Percentiles rank a stretch among this genome's conserved stretches.
Evolutionary conservation across 192 early-diverging fungal genomes (phyloP).

Genomic region (Glomus cerebriforme): DNA sequence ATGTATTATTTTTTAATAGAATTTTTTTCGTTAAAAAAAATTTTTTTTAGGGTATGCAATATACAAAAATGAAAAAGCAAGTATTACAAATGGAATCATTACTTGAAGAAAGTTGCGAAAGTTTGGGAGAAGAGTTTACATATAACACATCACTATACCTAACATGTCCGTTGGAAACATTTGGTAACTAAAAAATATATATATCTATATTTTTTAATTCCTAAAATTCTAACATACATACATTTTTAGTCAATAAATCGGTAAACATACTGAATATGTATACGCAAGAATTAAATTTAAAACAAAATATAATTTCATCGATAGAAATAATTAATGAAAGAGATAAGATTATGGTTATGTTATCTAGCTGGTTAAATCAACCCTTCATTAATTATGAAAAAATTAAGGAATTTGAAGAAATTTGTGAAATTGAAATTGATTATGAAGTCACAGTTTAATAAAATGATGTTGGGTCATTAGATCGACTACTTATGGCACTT

Average conservation of each 20-base stretch:
- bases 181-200: slow-evolving; percentile 33
- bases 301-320: slow-evolving; percentile 6
- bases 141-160: slow-evolving; percentile 38
- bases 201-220: not conserved
- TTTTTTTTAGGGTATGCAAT: slow-evolving; percentile 37
- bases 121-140: slow-evolving; percentile 40
- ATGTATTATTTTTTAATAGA: not conserved
- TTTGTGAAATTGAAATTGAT: slow-evolving; percentile 40
- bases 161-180: slow-evolving; percentile 43
- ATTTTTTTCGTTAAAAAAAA: not conserved
- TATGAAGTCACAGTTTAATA: not conserved
- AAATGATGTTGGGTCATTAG: too few relatives aligned
- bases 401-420: slow-evolving; percentile 42
- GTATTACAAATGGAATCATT: slow-evolving; percentile 42
- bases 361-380: slow-evolving; percentile 50
- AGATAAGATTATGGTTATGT: slow-evolving; percentile 44
- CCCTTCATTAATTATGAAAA: slow-evolving; percentile 37
- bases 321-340: slow-evolving; percentile 24
- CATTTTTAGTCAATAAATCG: slow-evolving; percentile 4
- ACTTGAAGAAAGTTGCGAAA: slow-evolving; percentile 43
- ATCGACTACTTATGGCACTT: too few relatives aligned
- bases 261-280: slow-evolving; percentile 20
- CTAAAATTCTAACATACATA: not conserved
- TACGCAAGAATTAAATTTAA: slow-evolving; percentile 25
- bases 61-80: slow-evolving; percentile 46